Evolutionary conservation across 805 yeast genomes (phyloP).

Genomic region (Clavispora asparagi): DNA sequence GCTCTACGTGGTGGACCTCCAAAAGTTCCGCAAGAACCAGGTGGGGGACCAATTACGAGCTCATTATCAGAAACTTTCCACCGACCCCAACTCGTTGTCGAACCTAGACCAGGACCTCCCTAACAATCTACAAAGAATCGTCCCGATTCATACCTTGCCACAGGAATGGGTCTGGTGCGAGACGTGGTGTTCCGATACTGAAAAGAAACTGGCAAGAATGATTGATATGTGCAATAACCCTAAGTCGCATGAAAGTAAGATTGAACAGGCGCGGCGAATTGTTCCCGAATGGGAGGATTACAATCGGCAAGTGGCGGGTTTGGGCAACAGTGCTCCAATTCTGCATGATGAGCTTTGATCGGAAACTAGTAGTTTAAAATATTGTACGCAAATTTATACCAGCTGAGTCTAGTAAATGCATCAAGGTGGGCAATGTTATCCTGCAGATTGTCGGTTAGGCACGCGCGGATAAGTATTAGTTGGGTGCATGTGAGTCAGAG

Average conservation of each 20-base stretch:
- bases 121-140: constrained; percentile 67
- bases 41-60: constrained; percentile 81
- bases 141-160: constrained; percentile 69
- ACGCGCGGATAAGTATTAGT: neutral
- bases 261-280: constrained; percentile 69
- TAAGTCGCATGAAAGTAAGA: constrained; percentile 69
- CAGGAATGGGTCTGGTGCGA: constrained; percentile 93
- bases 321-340: constrained; percentile 1
- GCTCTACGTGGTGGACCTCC: constrained; percentile 73
- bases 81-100: constrained; percentile 72
- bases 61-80: constrained; percentile 78
- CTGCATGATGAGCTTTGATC: constrained; percentile 13
- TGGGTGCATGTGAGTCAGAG: neutral
- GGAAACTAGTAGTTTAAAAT: too few relatives aligned
- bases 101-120: constrained; percentile 91
- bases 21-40: constrained; percentile 52
- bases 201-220: constrained; percentile 60
- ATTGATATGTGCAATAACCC: constrained; percentile 86
- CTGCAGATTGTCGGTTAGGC: too few relatives aligned
- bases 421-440: too few relatives aligned
- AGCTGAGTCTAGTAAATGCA: too few relatives aligned
- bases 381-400: too few relatives aligned
- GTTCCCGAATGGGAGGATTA: constrained; percentile 74
- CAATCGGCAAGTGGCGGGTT: constrained; percentile 45
- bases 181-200: constrained; percentile 78